Conservation (phyloP, 2,329 filamentous ascomycete species). For the Penicillium verrucosum region DNA sequence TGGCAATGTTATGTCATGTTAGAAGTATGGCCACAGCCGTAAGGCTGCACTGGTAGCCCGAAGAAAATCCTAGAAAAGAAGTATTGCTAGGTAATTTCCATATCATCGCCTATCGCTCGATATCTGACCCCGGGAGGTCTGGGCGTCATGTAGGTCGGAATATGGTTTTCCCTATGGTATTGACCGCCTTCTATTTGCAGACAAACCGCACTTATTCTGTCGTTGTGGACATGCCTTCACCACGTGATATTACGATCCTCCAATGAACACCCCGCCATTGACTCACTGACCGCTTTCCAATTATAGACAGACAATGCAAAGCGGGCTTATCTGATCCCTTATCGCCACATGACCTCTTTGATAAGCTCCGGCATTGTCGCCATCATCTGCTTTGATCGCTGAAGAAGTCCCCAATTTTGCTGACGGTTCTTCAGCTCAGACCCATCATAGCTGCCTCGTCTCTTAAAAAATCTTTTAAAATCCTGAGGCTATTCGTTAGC, state of each 20-base stretch:
- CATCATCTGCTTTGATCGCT: neutral
- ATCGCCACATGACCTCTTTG: neutral
- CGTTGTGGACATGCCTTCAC: neutral
- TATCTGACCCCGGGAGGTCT: slow-evolving; percentile 6
- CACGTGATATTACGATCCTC: neutral
- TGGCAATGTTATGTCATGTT: slow-evolving; percentile 22
- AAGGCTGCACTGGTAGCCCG: slow-evolving; percentile 5
- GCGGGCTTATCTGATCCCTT: neutral
- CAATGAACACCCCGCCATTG: neutral
- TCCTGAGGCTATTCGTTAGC: neutral
- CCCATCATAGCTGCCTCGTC: too few relatives aligned
- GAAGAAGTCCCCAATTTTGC: neutral
- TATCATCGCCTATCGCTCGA: slow-evolving; percentile 23
- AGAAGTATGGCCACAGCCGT: slow-evolving; percentile 16
- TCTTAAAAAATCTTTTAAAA: too few relatives aligned
- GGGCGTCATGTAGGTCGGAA: slow-evolving; percentile 22
- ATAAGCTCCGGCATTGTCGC: neutral
- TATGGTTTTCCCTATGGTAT: neutral
- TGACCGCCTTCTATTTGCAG: slow-evolving; percentile 12
- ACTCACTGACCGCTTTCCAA: neutral
- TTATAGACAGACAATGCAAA: neutral
- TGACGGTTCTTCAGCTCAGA: neutral
- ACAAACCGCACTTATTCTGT: neutral
- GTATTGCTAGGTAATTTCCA: slow-evolving; percentile 9
- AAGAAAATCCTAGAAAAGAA: neutral